Evolutionary conservation across 164 flowering plant genomes (phyloP), one percentile per base, ranked within the genome.

Genomic region (Buxus sempervirens): DNA sequence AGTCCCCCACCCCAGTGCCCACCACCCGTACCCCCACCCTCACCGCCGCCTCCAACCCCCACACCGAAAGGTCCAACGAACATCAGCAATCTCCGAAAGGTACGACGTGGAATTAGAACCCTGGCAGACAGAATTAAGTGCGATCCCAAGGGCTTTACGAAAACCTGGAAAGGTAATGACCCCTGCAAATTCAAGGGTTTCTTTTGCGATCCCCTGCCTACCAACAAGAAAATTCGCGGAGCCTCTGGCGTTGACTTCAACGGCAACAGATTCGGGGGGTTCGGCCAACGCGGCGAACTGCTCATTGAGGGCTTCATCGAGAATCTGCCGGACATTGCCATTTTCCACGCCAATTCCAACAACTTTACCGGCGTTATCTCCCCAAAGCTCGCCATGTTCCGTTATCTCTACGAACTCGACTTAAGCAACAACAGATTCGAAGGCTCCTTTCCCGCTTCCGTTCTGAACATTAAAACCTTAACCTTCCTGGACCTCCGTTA

Each of bases 291-390:
- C n/a, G n/a, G n/a, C n/a, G n/a, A n/a, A n/a, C n/a, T 10, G 86
- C 83, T 5, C 81, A 78, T 87, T 0, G 80, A 67, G 14, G 86
- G 82, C 38, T 84, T 81, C 73, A 67, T 88, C 27, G 84, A 84
- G 6, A 66, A 66, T 36, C 78, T 88, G 8, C 81, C 83, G 0
- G 89, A 84, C 58, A n/a, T 88, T 6, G 88, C 88, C 20, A 71
- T 85, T 26, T 85, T 88, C 73, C 92, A 88, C 55, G 87, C 83
- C 14, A 88, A 88, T 38, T 79, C 89, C 76, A 88, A 88, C 83
- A 66, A 71, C 60, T 85, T 88, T 32, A 3, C 68, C 0, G 92
- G 92, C 41, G 66, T 75, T 0, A 53, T 85, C 26, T 70, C 89
- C 0, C 49, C 80, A 1, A 60, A 65, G 18, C 73, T 84, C 15